These are phyloP conservation scores for Ormosia semicastrata DNA, from an alignment of 306 rosid genomes.

Conservation along the genomic window DNA sequence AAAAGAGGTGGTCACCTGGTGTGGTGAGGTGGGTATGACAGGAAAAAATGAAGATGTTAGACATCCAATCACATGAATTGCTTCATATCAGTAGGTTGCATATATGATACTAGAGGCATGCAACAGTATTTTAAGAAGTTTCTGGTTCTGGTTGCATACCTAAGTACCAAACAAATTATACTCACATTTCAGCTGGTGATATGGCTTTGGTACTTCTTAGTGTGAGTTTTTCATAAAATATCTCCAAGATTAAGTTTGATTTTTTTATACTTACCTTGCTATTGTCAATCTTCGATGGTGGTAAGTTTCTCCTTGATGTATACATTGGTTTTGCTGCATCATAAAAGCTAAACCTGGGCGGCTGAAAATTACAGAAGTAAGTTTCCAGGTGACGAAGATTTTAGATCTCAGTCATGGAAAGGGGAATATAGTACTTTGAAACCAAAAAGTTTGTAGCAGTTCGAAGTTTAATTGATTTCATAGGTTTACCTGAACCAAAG, in stretches of 20 bases:
- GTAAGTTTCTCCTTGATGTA: conserved; percentile 94
- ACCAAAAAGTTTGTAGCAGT: conserved; percentile 1
- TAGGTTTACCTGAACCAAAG: not conserved
- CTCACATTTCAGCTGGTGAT: not conserved
- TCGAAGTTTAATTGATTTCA: not conserved
- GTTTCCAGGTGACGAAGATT: conserved; percentile 27
- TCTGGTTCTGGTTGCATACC: not conserved
- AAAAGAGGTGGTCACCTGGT: not conserved
- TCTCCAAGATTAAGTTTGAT: not conserved
- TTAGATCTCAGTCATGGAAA: not conserved
- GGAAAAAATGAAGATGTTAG: no score
- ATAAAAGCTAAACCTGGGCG: conserved; percentile 79
- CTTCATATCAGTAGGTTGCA: not conserved
- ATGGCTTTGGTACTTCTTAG: no score
- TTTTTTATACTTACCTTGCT: conserved; percentile 62
- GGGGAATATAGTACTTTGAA: not conserved
- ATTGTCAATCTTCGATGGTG: conserved; percentile 81
- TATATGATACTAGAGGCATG: not conserved
- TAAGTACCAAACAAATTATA: not conserved
- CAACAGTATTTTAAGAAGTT: not conserved
- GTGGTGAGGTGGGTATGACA: not conserved
- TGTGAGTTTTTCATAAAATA: not conserved
- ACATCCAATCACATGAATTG: no score
- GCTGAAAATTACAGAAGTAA: conserved; percentile 52
- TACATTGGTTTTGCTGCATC: conserved; percentile 86